Base-by-base conservation (phyloP, 345 rosid genomes). In the Erucastrum elatum region DNA sequence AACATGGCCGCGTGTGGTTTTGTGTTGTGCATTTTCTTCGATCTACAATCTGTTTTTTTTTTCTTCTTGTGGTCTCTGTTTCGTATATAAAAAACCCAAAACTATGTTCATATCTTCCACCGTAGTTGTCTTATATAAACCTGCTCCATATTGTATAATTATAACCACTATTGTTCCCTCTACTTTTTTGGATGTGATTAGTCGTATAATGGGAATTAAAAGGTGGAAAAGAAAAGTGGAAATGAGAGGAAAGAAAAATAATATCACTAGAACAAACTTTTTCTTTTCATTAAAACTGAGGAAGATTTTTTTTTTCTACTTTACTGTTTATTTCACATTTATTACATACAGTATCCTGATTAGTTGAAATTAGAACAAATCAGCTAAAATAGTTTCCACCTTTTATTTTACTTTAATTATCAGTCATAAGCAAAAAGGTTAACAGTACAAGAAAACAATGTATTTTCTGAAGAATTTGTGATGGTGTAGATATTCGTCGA, bases 1-100 rank as follows among this genome's bases (percentile, higher is more conserved):
- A 64, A 33, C 62, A 62, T 64, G 61, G 51, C 77, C 8, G 64
- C 77, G 12, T 74, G 63, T 5, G 46, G 70, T 63, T 44, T 62
- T 63, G 29, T 49, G 4, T 27, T 62, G 30, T 15, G 4, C 77
- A 73, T 73, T 5, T 35, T 9, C 53, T 34, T 58, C 5, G 46
- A 16, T 64, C 26, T 2, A 8, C 44, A 4, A 27, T 26, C 12
- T 17, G 31, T 30, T 15, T n/a, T 21, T 16, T 0, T 9, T 2
- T 2, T 27, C 2, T 27, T 25, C 4, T 53, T 51, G 10, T 16
- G 11, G 41, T 31, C 2, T 69, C 16, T 2, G 21, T 46, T 49
- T 12, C 3, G 15, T 10, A 1, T 31, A 6, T 33, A 8, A 29
- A 33, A 15, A n/a, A n/a, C n/a, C 12, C 67, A 15, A n/a, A 63